Evolutionary conservation across 2,329 filamentous ascomycete genomes (phyloP).

Genomic region (Stenocarpella maydis): DNA sequence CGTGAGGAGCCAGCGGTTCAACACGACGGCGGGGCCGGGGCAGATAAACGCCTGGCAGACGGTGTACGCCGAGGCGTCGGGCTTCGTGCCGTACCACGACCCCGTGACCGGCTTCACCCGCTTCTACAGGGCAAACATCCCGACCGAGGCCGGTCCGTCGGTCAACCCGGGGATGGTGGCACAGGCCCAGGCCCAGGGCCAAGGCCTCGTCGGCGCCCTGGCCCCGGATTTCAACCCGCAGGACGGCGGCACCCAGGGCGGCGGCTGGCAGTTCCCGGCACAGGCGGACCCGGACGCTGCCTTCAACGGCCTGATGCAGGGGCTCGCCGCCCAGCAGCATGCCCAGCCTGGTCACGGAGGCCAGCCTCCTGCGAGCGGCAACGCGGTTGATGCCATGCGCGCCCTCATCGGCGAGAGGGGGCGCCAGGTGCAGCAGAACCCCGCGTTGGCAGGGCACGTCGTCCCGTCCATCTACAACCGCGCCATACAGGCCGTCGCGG

Average conservation of each 20-base stretch:
- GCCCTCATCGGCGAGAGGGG: conserved; percentile 11
- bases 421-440: background rate
- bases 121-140: conserved; percentile 13
- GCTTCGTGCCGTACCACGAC: conserved; percentile 19
- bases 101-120: conserved; percentile 20
- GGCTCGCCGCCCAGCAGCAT: background rate
- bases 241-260: background rate
- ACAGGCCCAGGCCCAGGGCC: conserved; percentile 2
- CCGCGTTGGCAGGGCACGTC: conserved; percentile 17
- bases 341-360: background rate
- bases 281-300: background rate
- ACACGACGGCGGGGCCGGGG: background rate
- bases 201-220: background rate
- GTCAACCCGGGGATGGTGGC: conserved; percentile 4
- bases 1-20: background rate
- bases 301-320: background rate
- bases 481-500: conserved; percentile 14
- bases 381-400: background rate
- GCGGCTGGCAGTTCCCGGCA: background rate
- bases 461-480: conserved; percentile 16
- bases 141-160: conserved; percentile 1
- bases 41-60: conserved; percentile 14
- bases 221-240: background rate
- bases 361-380: background rate
- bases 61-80: conserved; percentile 13